Evolutionary conservation across 2,329 filamentous ascomycete species (phyloP), one percentile per base, ranked within the genome.

Genomic region (Ceratocystis papillata): DNA sequence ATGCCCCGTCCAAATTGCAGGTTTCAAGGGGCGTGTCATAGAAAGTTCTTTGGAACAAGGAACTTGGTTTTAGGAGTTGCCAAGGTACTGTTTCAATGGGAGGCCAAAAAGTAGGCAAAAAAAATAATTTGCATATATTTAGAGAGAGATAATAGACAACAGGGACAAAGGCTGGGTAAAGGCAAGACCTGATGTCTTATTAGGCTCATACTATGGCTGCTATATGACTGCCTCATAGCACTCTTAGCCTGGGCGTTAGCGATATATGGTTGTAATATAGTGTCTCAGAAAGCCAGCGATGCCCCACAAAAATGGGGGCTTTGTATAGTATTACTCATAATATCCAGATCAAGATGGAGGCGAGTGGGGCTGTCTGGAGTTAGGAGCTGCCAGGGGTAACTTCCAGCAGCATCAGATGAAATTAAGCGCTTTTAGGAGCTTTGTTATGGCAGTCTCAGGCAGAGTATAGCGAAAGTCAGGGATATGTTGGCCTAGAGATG

Each of bases 11-110:
- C 53, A 57, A 17, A 57, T 33, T 17, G 53, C 28, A 12, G 4
- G 53, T 57, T 57, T 57, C 53, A 57, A 57, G 53, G 53, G 53
- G 53, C 53, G 4, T 57, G 53, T 57, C 53, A 57, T 57, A 25
- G 53, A 57, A 57, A 15, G 53, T 57, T 57, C 20, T 57, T 30
- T 7, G 53, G 53, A 15, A 33, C 25, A 28, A 8, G 22, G 48
- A 15, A 25, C 5, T 7, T 50, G 2, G 53, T 57, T 33, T 57
- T 30, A 57, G 53, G 12, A 57, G 53, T 53, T 57, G 53, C 28
- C 22, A 57, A 57, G 53, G 28, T n/a, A 25, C 53, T 33, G 53
- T 57, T 57, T 57, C 28, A 28, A 33, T 8, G 22, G 10, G 7
- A 57, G n/a, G 48, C 20, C 5, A 15, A 7, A 7, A 50, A 20